Evolutionary conservation across 495 filamentous ascomycete genomes (phyloP).

Genomic region (Eremomyces bilateralis): DNA sequence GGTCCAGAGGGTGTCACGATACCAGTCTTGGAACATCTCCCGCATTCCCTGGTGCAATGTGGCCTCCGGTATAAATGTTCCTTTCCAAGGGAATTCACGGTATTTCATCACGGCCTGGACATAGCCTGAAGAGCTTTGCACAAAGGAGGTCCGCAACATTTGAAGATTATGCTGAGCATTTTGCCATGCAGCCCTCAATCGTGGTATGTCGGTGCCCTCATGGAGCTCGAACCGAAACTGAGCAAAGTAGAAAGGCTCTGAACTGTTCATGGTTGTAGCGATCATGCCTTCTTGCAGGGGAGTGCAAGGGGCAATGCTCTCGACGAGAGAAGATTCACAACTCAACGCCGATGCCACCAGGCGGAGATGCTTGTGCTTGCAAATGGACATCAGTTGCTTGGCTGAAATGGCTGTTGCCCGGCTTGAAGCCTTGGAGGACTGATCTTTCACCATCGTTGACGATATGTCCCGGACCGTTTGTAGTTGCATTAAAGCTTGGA

Average conservation of each 20-base stretch:
- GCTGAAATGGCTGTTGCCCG: constrained; percentile 20
- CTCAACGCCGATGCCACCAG: constrained; percentile 25
- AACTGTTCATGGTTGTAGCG: constrained; percentile 34
- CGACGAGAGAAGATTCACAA: constrained; percentile 27
- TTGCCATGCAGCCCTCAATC: constrained; percentile 30
- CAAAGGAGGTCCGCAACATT: constrained; percentile 44
- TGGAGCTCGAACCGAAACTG: constrained; percentile 37
- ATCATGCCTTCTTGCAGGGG: constrained; percentile 66
- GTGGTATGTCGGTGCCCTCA: constrained; percentile 17
- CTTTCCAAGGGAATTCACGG: constrained; percentile 26
- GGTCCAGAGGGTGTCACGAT: constrained; percentile 11
- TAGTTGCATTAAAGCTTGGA: too few species aligned
- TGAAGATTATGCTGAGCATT: constrained; percentile 25
- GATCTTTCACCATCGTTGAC: too few species aligned
- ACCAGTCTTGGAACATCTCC: constrained; percentile 23
- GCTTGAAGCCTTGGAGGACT: too few species aligned
- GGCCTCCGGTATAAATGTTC: too few species aligned
- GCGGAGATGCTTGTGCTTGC: constrained; percentile 30
- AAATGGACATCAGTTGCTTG: constrained; percentile 34
- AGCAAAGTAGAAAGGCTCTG: constrained; percentile 43
- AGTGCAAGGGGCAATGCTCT: constrained; percentile 54
- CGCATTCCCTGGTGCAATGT: constrained; percentile 10
- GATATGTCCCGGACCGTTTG: too few species aligned
- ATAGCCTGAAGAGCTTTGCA: constrained; percentile 43
- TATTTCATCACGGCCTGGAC: constrained; percentile 41